These are phyloP conservation scores for Aspergillus awamori DNA, from an alignment of 2,329 filamentous ascomycete species.

Conservation along the genomic window DNA sequence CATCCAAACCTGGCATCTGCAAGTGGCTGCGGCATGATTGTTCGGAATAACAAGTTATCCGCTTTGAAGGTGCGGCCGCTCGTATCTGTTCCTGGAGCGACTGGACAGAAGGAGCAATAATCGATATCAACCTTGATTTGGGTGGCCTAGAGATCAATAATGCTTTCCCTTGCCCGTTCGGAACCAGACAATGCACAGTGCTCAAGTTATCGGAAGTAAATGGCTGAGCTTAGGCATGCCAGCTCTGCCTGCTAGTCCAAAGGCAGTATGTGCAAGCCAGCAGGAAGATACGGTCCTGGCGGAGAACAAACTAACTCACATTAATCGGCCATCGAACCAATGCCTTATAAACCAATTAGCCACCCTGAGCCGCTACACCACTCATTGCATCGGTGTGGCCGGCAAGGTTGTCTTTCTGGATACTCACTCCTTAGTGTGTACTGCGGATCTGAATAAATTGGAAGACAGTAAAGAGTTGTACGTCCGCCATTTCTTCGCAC, in stretches of 20 bases:
- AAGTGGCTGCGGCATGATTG: neutral
- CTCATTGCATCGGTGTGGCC: no score
- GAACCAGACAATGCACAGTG: neutral
- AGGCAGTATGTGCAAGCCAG: no score
- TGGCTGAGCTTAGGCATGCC: neutral
- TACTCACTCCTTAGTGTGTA: no score
- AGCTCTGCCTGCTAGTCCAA: neutral
- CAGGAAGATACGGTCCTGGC: no score
- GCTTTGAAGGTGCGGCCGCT: neutral
- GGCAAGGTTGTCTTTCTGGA: no score
- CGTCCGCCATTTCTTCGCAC: no score
- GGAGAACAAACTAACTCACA: no score
- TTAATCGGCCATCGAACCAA: no score
- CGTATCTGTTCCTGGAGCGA: neutral
- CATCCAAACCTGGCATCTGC: neutral
- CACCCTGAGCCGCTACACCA: no score
- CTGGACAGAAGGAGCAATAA: neutral
- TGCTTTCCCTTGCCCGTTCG: neutral
- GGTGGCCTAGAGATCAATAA: neutral
- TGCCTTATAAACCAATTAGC: no score
- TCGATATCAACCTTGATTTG: neutral
- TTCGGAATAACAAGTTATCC: neutral
- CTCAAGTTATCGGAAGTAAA: neutral
- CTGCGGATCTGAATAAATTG: no score
- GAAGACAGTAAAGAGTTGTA: no score